Evolutionary conservation across 2,329 filamentous ascomycete genomes (phyloP), one percentile per base, ranked within the genome.

Genomic region (Aureobasidium sp.): DNA sequence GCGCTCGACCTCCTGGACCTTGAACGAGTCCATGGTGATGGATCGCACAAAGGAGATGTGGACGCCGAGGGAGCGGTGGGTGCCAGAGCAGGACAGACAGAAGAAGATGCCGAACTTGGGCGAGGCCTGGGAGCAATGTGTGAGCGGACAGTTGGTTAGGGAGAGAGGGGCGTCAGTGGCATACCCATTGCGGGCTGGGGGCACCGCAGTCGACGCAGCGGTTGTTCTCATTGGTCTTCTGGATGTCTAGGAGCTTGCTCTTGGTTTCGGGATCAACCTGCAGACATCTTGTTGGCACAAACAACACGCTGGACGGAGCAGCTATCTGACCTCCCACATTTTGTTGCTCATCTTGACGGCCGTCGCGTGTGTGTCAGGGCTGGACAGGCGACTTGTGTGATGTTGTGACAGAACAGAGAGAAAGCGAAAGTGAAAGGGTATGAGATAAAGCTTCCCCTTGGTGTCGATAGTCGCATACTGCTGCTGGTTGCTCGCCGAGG

Each of bases 21-120:
- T 99, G 81, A 99, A 97, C 62, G 91, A 91, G 78, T 99, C 94
- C 94, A 99, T 99, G 65, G 91, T 96, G 72, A 97, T 94, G 71
- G 89, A 94, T 64, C 94, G 89, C 66, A 99, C 92, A 78, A 99
- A 99, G 73, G 91, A 96, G 75, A 99, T 96, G 80, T 99, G 94
- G 39, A 99, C 94, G 65, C 94, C 94, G 34, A 99, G 85, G 3
- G 91, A 91, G 66, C 94, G 89, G 78, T 99, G 94, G 59, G 94
- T 90, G 69, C 94, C 94, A 37, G 92, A 93, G 80, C 94, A 99
- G 66, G 88, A 90, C 58, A 99, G 86, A 77, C 94, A 99, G 82
- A 99, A 97, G 80, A 99, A 99, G 75, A 96, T 90, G 72, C 93
- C 93, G 74, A 99, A 96, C 77, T 99, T 99, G 67, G 94, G 94